Evolutionary conservation across 805 yeast species (phyloP), one percentile per base, ranked within the genome.

Genomic region (Myxozyma udenii): DNA sequence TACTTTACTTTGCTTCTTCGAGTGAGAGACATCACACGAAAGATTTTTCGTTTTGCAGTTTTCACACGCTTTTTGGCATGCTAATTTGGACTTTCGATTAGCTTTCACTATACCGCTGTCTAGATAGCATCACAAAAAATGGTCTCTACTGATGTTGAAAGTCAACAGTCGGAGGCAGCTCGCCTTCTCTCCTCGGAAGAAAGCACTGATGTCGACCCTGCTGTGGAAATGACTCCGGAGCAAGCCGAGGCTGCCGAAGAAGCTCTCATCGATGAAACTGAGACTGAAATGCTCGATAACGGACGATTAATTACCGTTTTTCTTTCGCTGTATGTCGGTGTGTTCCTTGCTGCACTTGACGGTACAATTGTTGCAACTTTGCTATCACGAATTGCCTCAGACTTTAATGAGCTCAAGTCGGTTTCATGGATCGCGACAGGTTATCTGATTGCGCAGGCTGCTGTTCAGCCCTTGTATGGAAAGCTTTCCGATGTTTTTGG

Each of bases 401-500:
- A 80, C n/a, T 73, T 83, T 62, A 66, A 78, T 40, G 79, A 77
- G 48, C 71, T 80, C 33, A 72, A 74, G 23, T 62, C 74, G 4
- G 70, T 81, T 3, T 69, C 82, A 0, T 85, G 91, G 91, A 84
- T 85, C 3, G 90, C 88, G 2, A 80, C 90, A 0, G 78, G 87
- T 0, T 82, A 84, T 50, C 70, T 86, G 22, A 69, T 86, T 24
- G 80, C 91, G 0, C 81, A 78, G 55, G 78, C 87, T 3, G 86
- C 87, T 1, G 83, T 84, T 66, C 93, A 85, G 68, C 93, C 90
- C 0, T 64, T 86, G 28, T 83, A 80, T 51, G 93, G 93, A 4
- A 78, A 83, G 53, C 70, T 84, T 26, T 78, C 85, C 37, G 93
- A 85, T 60, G 79, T 85, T 23, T 66, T 66, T 61, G 71, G 74